These are phyloP conservation scores for Triticum timopheevii DNA, from an alignment of 176 grass and related monocot species.

Conservation along the genomic window DNA sequence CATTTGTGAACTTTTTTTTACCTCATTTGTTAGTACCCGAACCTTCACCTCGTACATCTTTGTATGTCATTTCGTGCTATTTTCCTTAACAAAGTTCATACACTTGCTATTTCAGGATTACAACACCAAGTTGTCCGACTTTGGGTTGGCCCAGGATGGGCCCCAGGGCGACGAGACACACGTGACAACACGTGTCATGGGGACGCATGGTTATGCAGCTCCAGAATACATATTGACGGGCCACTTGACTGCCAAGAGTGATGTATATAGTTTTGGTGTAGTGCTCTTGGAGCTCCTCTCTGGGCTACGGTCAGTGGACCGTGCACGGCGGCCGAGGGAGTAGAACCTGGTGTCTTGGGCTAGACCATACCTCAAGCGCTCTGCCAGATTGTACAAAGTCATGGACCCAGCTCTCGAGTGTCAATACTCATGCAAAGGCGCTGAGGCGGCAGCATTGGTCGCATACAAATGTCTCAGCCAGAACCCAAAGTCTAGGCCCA, in stretches of 20 bases:
- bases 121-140: conserved; percentile 83
- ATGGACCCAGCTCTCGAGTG: conserved; percentile 69
- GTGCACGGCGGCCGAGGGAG: conserved; percentile 35
- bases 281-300: conserved; percentile 66
- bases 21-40: too few species aligned
- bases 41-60: too few species aligned
- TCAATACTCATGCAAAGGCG: conserved; percentile 66
- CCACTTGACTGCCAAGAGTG: conserved; percentile 73
- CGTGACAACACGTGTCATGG: conserved; percentile 90
- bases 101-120: conserved; percentile 52
- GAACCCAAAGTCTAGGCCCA: conserved; percentile 72
- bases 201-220: conserved; percentile 72
- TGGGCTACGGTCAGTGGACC: conserved; percentile 54
- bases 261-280: conserved; percentile 81
- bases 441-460: conserved; percentile 59
- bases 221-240: conserved; percentile 87
- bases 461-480: conserved; percentile 86
- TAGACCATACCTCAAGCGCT: conserved; percentile 47
- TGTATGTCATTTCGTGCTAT: background rate
- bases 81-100: conserved; percentile 10
- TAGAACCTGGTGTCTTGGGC: conserved; percentile 77
- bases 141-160: conserved; percentile 82
- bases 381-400: conserved; percentile 48
- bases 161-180: conserved; percentile 75
- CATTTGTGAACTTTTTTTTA: background rate